These are phyloP conservation scores for Dictyostelium capitatum DNA, from an alignment of 78 protist species.

Conservation along the genomic window DNA sequence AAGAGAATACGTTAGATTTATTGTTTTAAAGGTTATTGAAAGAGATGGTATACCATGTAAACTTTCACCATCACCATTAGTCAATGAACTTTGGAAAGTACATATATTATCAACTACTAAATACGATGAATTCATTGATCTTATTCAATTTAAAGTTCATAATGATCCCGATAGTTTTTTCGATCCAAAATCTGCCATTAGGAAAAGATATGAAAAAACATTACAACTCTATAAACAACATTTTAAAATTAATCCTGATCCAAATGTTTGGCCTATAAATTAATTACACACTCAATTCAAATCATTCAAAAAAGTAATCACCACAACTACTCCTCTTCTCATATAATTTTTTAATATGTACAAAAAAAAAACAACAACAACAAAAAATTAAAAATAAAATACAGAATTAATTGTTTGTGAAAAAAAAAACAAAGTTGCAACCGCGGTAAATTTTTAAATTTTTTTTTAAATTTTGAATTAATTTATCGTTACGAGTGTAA, in stretches of 20 bases:
- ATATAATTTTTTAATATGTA: too few relatives aligned
- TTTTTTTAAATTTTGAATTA: too few relatives aligned
- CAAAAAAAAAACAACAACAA: too few relatives aligned
- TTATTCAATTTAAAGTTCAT: background rate
- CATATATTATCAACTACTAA: constrained; percentile 6
- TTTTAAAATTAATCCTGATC: background rate
- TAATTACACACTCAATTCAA: too few relatives aligned
- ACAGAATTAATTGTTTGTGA: too few relatives aligned
- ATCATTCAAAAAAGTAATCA: too few relatives aligned
- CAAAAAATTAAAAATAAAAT: too few relatives aligned
- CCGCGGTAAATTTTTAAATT: too few relatives aligned
- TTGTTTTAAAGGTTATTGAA: constrained; percentile 2
- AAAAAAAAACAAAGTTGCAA: too few relatives aligned
- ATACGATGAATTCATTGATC: background rate
- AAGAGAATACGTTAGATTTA: constrained; percentile 13
- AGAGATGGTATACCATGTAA: background rate
- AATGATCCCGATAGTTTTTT: background rate
- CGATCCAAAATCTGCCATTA: background rate
- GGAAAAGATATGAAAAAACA: constrained; percentile 3
- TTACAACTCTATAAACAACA: background rate
- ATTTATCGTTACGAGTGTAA: too few relatives aligned
- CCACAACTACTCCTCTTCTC: too few relatives aligned
- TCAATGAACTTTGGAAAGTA: background rate
- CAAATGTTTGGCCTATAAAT: background rate
- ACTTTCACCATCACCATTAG: constrained; percentile 1